Evolutionary conservation across 192 early-diverging fungal species (phyloP).

Genomic region (Coemansia sp.): DNA sequence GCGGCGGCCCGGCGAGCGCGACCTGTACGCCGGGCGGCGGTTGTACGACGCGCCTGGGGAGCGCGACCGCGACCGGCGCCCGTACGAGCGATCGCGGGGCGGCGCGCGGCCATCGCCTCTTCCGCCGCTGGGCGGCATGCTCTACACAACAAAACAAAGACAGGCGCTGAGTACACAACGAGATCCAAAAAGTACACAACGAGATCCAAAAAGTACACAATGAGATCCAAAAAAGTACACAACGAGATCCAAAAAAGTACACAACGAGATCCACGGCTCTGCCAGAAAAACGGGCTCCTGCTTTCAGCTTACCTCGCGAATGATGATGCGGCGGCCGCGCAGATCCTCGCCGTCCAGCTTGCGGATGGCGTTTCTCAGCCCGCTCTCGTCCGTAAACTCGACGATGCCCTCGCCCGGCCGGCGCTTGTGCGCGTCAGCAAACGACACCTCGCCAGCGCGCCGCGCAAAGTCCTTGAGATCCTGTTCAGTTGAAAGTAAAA

Average conservation of each 20-base stretch:
- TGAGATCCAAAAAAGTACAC: not conserved
- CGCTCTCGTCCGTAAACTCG: conserved; percentile 79
- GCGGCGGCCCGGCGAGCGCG: conserved; percentile 31
- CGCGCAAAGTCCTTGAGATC: conserved; percentile 97
- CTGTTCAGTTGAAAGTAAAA: conserved; percentile 54
- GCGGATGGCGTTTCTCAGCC: conserved; percentile 83
- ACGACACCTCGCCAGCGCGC: conserved; percentile 92
- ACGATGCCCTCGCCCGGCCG: conserved; percentile 87
- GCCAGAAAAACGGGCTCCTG: no score
- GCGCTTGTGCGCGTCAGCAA: conserved; percentile 86
- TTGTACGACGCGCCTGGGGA: conserved; percentile 38
- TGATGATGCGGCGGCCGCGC: conserved; percentile 65
- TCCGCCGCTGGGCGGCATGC: conserved; percentile 1
- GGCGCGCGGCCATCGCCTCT: conserved; percentile 40
- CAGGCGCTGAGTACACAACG: not conserved
- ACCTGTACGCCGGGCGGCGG: conserved; percentile 31
- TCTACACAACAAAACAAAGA: not conserved
- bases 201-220: no score
- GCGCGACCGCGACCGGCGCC: conserved; percentile 59
- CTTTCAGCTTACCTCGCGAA: conserved; percentile 63
- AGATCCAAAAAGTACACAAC: not conserved
- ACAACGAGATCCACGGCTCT: no score
- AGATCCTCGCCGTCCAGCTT: conserved; percentile 80
- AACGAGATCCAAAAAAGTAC: not conserved
- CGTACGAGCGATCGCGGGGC: conserved; percentile 56